Base-by-base conservation (phyloP, 2,329 filamentous ascomycete genomes). In the Ascosphaera apis region DNA sequence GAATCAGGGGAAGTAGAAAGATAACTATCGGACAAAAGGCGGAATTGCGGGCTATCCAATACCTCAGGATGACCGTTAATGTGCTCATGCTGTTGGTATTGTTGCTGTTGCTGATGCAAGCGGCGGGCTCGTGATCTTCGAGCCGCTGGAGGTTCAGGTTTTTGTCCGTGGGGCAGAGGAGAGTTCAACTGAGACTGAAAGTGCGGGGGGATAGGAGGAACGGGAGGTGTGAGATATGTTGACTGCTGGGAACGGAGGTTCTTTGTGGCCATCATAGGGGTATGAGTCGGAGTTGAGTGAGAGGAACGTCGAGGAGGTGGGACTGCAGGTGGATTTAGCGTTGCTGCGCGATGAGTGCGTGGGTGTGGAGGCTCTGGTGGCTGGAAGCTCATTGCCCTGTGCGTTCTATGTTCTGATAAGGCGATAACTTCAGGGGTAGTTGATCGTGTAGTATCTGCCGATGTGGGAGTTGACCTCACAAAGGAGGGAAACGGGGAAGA, bases 301-400 rank as follows among this genome's bases (percentile, higher is more conserved):
- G 47, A 48, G 28, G 55, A 57, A 36, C 55, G 53, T 34, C 53
- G 51, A 18, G 52, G 56, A 28, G 54, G 56, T 16, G 56, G 55
- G 7, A 58, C 42, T n/a, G 54, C 54, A 1, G 56, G 55, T n/a
- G 52, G 53, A 25, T 50, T 47, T 23, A 51, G 52, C 9, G 50
- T 56, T 15, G 13, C 31, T 17, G 31, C 13, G 5, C 8, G 31
- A 32, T 5, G 31, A 5, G 31, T 5, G 13, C 6, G 31, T 17
- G n/a, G 31, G 5, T 15, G 31, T 6, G n/a, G 31, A 8, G 31
- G 31, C 13, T 32, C n/a, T 32, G 31, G 16, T 32, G 5, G 31
- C 13, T 15, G 31, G 31, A 25, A 25, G 11, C 21, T 25, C 21
- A 25, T 25, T 11, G 21, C 21, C 11, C 21, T 25, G 6, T 25